Evolutionary conservation across 345 rosid species (phyloP).

Genomic region (Erodium maritimum): DNA sequence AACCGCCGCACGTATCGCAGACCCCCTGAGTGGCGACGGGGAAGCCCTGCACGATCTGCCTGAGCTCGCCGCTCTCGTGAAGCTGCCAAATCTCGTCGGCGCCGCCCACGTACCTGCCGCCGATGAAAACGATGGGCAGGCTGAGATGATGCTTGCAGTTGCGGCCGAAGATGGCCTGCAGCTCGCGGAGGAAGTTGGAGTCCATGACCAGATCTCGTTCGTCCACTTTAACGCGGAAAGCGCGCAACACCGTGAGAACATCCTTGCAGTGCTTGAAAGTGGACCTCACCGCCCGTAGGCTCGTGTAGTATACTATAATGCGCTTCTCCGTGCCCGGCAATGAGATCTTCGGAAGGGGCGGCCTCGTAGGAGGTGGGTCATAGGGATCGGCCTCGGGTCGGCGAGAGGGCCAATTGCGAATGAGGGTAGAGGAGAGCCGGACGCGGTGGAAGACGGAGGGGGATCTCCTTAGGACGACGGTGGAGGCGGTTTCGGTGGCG

Average conservation of each 20-base stretch:
- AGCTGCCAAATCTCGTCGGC: constrained; percentile 64
- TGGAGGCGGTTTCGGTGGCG: too few relatives aligned
- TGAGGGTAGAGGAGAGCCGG: constrained; percentile 23
- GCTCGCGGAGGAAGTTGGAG: constrained; percentile 36
- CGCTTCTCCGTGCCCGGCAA: constrained; percentile 44
- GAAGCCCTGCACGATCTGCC: constrained; percentile 57
- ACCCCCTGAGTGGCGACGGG: constrained; percentile 32
- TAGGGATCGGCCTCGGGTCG: constrained; percentile 3
- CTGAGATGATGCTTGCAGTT: constrained; percentile 17
- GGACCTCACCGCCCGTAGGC: constrained; percentile 65
- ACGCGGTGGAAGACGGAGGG: constrained; percentile 48
- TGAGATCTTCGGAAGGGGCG: constrained; percentile 8
- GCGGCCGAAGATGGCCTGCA: constrained; percentile 13
- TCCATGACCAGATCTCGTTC: constrained; percentile 91
- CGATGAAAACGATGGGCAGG: constrained; percentile 70
- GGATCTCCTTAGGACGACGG: constrained; percentile 15
- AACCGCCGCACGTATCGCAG: constrained; percentile 57
- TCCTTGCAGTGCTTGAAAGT: constrained; percentile 63
- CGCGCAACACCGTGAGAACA: constrained; percentile 53
- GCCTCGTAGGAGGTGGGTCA: neutral
- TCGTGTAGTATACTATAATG: constrained; percentile 69
- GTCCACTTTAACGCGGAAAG: constrained; percentile 57
- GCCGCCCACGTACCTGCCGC: constrained; percentile 75
- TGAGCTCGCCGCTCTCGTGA: constrained; percentile 78
- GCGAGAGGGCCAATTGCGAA: constrained; percentile 3